phyloP scores from a whole-genome alignment of 179 eudicot genomes.

The Carnegiea gigantea region DNA sequence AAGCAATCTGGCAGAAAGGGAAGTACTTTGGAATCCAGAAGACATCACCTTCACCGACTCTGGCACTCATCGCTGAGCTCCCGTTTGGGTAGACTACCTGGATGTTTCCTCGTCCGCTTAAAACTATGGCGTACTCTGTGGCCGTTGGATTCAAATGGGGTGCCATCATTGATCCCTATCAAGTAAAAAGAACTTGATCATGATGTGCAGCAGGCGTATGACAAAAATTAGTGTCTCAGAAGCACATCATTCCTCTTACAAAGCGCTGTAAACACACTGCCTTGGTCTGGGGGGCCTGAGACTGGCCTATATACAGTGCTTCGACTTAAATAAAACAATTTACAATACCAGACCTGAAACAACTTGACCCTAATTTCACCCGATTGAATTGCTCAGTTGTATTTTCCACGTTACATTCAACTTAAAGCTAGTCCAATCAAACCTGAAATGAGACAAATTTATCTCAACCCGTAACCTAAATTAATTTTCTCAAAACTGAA shows the following conservation, averaged over 20 bases:
- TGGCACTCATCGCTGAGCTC: conserved; percentile 59
- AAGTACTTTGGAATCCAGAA: conserved; percentile 81
- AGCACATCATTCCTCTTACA: too few relatives aligned
- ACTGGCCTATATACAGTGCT: too few relatives aligned
- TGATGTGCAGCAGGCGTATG: background rate
- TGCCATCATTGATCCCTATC: conserved; percentile 93
- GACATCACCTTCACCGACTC: conserved; percentile 68
- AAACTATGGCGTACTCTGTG: conserved; percentile 67
- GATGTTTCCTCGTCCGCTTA: conserved; percentile 65
- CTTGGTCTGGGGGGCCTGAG: too few relatives aligned
- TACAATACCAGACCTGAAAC: background rate
- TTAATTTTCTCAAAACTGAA: too few relatives aligned
- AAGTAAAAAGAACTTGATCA: background rate
- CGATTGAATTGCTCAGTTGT: too few relatives aligned
- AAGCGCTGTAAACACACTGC: too few relatives aligned
- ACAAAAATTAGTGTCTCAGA: too few relatives aligned
- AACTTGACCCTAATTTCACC: too few relatives aligned
- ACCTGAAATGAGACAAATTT: too few relatives aligned
- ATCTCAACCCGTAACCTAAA: too few relatives aligned
- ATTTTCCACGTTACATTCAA: too few relatives aligned
- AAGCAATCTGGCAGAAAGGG: conserved; percentile 92
- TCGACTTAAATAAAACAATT: background rate
- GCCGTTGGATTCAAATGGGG: conserved; percentile 90
- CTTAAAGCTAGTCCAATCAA: too few relatives aligned
- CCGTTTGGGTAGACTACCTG: conserved; percentile 87